Percentiles rank a stretch among this genome's conserved stretches.
These are phyloP conservation scores for Rhizoclosmatium sp. DNA, from an alignment of 192 early-diverging fungal species.

Conservation along the genomic window DNA sequence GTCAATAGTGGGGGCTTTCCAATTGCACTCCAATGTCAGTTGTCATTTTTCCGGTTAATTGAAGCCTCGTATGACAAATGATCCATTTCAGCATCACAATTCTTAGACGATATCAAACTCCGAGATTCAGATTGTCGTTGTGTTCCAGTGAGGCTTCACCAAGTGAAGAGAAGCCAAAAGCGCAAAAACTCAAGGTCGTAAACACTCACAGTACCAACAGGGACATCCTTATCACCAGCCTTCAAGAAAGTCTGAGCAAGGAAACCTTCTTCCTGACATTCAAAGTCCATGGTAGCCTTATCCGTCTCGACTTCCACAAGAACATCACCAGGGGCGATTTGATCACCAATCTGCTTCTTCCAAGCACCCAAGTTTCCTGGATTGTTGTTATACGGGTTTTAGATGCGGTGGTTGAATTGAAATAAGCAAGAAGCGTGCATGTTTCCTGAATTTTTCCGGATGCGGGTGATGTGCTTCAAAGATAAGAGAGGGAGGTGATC, in stretches of 20 bases:
- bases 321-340: slow-evolving; percentile 88
- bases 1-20: no score
- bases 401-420: background rate
- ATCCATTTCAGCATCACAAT: no score
- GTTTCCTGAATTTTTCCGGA: slow-evolving; percentile 18
- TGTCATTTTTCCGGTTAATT: no score
- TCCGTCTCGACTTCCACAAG: slow-evolving; percentile 98
- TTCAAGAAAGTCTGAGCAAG: slow-evolving; percentile 90
- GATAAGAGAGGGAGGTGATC: background rate
- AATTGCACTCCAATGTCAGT: no score
- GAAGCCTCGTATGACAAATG: no score
- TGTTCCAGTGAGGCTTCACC: background rate
- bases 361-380: slow-evolving; percentile 85
- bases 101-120: no score
- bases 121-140: no score
- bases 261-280: slow-evolving; percentile 97
- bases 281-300: slow-evolving; percentile 99
- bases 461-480: background rate
- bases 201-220: slow-evolving; percentile 70
- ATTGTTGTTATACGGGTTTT: background rate
- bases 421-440: background rate
- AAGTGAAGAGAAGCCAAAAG: background rate
- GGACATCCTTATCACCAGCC: slow-evolving; percentile 85
- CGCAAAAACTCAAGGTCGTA: background rate
- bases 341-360: slow-evolving; percentile 95